These are phyloP conservation scores for Pseudotsuga menziesii DNA, from an alignment of 75 land plant genomes.

Conservation along the genomic window DNA sequence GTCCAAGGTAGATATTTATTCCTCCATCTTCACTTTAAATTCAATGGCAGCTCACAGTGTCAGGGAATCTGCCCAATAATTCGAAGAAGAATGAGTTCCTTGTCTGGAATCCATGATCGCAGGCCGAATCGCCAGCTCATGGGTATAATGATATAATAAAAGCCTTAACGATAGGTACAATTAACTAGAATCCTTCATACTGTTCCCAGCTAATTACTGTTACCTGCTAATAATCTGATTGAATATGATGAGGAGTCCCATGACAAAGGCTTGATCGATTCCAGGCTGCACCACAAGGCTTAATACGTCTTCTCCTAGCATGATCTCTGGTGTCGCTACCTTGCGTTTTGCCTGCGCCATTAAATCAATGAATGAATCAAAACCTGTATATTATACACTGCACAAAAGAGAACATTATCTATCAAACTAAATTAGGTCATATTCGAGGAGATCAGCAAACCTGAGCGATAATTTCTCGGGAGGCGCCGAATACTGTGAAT, in stretches of 20 bases:
- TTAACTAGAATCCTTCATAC: no score
- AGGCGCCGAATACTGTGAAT: conserved; percentile 13
- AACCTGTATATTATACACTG: not conserved
- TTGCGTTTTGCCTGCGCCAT: conserved; percentile 29
- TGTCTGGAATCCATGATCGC: no score
- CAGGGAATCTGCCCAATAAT: no score
- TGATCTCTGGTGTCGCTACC: conserved; percentile 16
- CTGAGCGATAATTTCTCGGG: conserved; percentile 18
- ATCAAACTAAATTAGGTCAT: not conserved
- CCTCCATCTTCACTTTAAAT: no score
- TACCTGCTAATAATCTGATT: conserved; percentile 16
- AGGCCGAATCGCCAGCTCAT: no score
- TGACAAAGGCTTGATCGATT: conserved; percentile 30
- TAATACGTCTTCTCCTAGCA: conserved; percentile 45
- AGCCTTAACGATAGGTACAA: no score
- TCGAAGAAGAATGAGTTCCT: no score
- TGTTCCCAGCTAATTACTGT: no score
- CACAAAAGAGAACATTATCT: not conserved
- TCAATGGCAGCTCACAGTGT: no score
- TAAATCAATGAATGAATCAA: no score
- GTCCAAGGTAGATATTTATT: no score
- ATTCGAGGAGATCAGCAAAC: not conserved
- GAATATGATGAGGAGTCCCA: conserved; percentile 35
- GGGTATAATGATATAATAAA: no score
- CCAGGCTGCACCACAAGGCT: conserved; percentile 29